Evolutionary conservation across 108 stramenopile genomes (phyloP).

Genomic region (Fragilaria crotonensis): DNA sequence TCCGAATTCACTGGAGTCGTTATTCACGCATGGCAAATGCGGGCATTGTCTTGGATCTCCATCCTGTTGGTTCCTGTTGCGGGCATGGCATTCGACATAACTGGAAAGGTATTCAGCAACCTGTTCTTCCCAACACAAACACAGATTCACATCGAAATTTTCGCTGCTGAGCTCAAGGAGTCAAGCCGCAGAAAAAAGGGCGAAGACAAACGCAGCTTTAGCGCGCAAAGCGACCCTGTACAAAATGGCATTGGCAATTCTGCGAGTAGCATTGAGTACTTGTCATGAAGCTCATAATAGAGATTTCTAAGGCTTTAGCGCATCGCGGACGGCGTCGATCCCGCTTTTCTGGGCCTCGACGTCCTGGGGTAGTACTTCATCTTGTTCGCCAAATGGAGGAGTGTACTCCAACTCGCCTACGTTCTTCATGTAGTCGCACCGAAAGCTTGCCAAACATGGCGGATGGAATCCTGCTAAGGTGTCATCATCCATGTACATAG

Average conservation of each 20-base stretch:
- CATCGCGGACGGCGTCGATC: conserved; percentile 22
- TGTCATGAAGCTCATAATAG: too few relatives aligned
- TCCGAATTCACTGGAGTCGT: conserved; percentile 48
- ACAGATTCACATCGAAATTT: conserved; percentile 79
- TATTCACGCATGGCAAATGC: conserved; percentile 47
- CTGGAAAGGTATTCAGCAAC: conserved; percentile 73
- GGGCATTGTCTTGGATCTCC: conserved; percentile 60
- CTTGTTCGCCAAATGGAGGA: neutral
- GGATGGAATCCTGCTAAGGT: conserved; percentile 70
- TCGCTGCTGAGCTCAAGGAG: conserved; percentile 4
- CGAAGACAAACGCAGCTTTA: neutral
- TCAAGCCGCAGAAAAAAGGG: neutral
- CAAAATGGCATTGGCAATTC: too few relatives aligned
- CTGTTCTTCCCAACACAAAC: conserved; percentile 81
- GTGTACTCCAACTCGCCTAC: conserved; percentile 59
- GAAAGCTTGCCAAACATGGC: conserved; percentile 63
- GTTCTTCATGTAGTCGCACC: conserved; percentile 72
- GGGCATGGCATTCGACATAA: conserved; percentile 62
- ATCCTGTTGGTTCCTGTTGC: conserved; percentile 51
- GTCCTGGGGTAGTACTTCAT: neutral
- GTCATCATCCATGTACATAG: conserved; percentile 53
- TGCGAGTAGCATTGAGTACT: too few relatives aligned
- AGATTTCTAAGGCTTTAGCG: too few relatives aligned
- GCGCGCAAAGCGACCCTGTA: too few relatives aligned
- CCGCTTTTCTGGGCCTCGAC: conserved; percentile 2